phyloP scores from a whole-genome alignment of 495 filamentous ascomycete species.

The Aspergillus incahuasiensis region DNA sequence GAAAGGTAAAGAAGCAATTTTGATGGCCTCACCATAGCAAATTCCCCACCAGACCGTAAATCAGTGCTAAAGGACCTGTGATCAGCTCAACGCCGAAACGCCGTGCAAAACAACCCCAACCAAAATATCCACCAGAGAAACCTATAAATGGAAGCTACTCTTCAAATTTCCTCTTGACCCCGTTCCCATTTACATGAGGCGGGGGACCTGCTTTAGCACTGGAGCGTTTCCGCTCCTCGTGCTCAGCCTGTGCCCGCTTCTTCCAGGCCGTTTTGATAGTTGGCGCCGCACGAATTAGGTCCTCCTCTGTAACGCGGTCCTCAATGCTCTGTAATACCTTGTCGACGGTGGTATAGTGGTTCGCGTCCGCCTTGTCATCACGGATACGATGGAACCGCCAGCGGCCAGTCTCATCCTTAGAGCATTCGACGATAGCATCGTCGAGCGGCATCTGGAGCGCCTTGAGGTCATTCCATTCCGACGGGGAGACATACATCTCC shows the following conservation, averaged over 20 bases:
- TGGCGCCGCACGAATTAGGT: constrained; percentile 59
- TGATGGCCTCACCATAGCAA: too few relatives aligned
- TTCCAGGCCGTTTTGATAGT: constrained; percentile 73
- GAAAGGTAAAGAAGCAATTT: background rate
- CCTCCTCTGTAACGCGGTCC: constrained; percentile 63
- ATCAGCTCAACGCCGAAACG: constrained; percentile 2
- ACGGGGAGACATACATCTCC: constrained; percentile 61
- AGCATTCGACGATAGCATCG: constrained; percentile 83
- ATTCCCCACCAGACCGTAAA: background rate
- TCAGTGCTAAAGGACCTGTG: background rate
- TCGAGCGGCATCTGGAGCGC: constrained; percentile 63
- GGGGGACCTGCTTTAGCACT: constrained; percentile 17
- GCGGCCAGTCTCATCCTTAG: constrained; percentile 60
- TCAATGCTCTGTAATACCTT: constrained; percentile 79
- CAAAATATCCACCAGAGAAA: constrained; percentile 8
- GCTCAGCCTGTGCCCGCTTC: constrained; percentile 35
- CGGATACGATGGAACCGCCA: constrained; percentile 87
- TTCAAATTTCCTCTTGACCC: constrained; percentile 46
- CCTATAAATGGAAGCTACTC: constrained; percentile 28
- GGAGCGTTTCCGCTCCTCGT: constrained; percentile 23
- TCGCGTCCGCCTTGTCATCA: constrained; percentile 87
- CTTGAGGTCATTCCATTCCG: constrained; percentile 84
- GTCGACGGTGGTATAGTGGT: constrained; percentile 75
- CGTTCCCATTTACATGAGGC: constrained; percentile 30
- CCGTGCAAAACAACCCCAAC: constrained; percentile 17